These are phyloP conservation scores for Drechslerella dactyloides DNA, from an alignment of 2,329 filamentous ascomycete species.

Conservation along the genomic window DNA sequence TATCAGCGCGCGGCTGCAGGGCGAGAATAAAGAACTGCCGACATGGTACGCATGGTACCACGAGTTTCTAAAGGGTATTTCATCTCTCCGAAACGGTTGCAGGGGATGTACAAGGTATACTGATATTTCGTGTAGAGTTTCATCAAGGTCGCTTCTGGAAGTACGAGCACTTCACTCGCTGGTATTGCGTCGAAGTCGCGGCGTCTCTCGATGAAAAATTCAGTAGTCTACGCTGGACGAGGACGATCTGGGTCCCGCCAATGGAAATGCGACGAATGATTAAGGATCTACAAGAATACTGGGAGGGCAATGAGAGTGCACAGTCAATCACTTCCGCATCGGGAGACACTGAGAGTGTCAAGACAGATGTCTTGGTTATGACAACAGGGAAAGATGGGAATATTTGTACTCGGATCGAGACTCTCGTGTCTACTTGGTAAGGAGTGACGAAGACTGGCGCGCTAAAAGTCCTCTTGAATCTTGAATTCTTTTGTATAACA, in stretches of 20 bases:
- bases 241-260: constrained; percentile 13
- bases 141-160: constrained; percentile 4
- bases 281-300: constrained; percentile 2
- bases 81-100: neutral
- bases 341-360: neutral
- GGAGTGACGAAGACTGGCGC: too few relatives aligned
- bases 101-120: neutral
- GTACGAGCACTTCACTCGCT: constrained; percentile 3
- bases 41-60: constrained; percentile 18
- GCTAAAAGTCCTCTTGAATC: too few relatives aligned
- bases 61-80: constrained; percentile 1
- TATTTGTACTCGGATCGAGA: neutral
- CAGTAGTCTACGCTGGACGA: constrained; percentile 13
- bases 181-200: constrained; percentile 18
- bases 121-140: neutral
- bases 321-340: neutral
- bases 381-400: neutral
- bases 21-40: neutral
- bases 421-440: neutral
- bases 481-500: too few relatives aligned
- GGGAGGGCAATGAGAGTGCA: neutral
- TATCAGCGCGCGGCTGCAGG: neutral
- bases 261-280: constrained; percentile 12
- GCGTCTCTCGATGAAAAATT: constrained; percentile 17
- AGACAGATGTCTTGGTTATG: neutral